phyloP scores from a whole-genome alignment of 257 asterid species.

The Gentiana dahurica region DNA sequence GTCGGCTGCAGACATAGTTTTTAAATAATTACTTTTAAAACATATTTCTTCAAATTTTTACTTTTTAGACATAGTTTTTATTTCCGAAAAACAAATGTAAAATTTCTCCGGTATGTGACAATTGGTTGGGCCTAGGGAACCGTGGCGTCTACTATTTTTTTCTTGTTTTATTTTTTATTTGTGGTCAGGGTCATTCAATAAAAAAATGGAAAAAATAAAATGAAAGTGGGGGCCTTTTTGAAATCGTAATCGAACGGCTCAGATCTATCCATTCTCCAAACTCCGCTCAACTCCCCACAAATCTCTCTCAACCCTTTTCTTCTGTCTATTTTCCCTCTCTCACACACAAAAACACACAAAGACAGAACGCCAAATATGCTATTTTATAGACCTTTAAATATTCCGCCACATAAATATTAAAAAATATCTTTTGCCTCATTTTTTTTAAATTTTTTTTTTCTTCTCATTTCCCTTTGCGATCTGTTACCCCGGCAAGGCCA shows the following conservation, averaged over 20 bases:
- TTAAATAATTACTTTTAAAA: too few species aligned
- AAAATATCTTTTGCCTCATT: not conserved
- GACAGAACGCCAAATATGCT: conserved; percentile 12
- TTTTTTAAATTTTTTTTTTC: conserved; percentile 7
- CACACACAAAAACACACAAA: conserved; percentile 11
- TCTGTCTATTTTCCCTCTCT: conserved; percentile 6
- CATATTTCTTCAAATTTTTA: too few species aligned
- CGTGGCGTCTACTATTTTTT: too few species aligned
- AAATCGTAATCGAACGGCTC: conserved; percentile 36
- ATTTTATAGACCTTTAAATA: conserved; percentile 19
- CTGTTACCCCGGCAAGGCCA: conserved; percentile 34
- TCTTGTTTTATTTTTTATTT: too few species aligned
- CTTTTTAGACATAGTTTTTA: too few species aligned
- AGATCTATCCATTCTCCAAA: conserved; percentile 13
- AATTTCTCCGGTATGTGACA: too few species aligned
- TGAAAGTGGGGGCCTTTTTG: not conserved
- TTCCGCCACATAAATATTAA: not conserved
- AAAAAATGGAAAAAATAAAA: too few species aligned
- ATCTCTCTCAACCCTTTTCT: not conserved
- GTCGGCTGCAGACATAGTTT: too few species aligned
- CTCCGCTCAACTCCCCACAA: not conserved
- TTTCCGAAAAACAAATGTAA: too few species aligned
- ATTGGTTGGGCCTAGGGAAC: too few species aligned
- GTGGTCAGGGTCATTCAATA: too few species aligned
- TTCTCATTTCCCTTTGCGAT: conserved; percentile 26